phyloP scores from a whole-genome alignment of 2,329 filamentous ascomycete genomes.

The Colletotrichum chlorophyti region DNA sequence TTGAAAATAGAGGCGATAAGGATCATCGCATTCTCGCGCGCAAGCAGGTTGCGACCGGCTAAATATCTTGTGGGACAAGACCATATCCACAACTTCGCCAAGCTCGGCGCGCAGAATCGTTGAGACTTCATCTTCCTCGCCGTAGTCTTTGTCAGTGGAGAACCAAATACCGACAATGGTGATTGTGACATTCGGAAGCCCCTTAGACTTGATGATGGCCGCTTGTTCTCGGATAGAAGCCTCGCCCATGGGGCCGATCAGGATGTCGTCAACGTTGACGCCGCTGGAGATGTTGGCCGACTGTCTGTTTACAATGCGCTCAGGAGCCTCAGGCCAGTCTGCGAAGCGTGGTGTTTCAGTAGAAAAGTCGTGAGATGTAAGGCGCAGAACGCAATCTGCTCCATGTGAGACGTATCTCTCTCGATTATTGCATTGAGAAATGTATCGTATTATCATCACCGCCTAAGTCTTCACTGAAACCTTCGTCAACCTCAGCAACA shows the following conservation, averaged over 20 bases:
- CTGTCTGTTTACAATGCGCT: slow-evolving; percentile 35
- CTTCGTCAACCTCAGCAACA: neutral
- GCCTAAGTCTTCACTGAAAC: neutral
- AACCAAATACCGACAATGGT: slow-evolving; percentile 65
- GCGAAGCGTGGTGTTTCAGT: slow-evolving; percentile 57
- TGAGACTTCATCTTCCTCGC: slow-evolving; percentile 57
- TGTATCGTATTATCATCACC: too few species aligned
- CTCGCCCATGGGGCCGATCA: slow-evolving; percentile 28
- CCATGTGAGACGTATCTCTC: slow-evolving; percentile 54
- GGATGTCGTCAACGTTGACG: slow-evolving; percentile 32
- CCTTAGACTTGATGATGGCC: slow-evolving; percentile 30
- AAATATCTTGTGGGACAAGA: slow-evolving; percentile 42
- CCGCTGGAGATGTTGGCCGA: slow-evolving; percentile 31
- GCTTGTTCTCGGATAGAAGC: slow-evolving; percentile 27
- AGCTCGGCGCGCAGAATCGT: slow-evolving; percentile 54
- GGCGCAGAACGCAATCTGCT: slow-evolving; percentile 60
- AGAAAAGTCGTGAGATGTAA: slow-evolving; percentile 58
- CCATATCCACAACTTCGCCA: slow-evolving; percentile 32
- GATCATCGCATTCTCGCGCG: slow-evolving; percentile 60
- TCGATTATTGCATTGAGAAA: slow-evolving; percentile 67
- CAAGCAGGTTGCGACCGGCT: slow-evolving; percentile 47
- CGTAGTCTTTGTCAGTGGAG: slow-evolving; percentile 59
- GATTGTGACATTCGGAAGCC: slow-evolving; percentile 54
- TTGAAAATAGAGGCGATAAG: slow-evolving; percentile 58
- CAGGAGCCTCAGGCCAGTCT: slow-evolving; percentile 60